These are phyloP conservation scores for Citrus sp. DNA, from an alignment of 345 rosid species.

Conservation along the genomic window DNA sequence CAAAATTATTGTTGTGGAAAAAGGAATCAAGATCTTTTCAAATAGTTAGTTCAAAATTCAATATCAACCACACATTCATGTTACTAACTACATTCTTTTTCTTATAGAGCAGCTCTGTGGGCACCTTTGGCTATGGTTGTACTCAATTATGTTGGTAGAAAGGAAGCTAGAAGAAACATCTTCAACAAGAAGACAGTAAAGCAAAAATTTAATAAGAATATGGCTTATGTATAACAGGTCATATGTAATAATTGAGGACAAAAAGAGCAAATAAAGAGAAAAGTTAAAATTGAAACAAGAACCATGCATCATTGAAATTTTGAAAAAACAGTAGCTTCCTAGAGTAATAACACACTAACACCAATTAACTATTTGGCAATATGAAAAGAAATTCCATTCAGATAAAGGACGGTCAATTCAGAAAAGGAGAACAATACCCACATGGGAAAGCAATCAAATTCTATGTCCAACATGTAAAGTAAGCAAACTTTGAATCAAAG, in stretches of 20 bases:
- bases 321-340: not conserved
- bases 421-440: slow-evolving; percentile 16
- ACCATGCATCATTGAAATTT: slow-evolving; percentile 14
- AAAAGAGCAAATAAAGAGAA: slow-evolving; percentile 11
- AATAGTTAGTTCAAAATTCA: not conserved
- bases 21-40: not conserved
- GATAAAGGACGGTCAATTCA: slow-evolving; percentile 11
- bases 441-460: slow-evolving; percentile 26
- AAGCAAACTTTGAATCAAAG: slow-evolving; percentile 8
- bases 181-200: slow-evolving; percentile 5
- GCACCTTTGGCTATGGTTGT: not conserved
- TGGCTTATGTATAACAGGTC: not conserved
- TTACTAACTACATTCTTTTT: not conserved
- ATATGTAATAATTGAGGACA: slow-evolving; percentile 17
- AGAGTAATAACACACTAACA: not conserved
- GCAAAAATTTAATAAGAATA: not conserved
- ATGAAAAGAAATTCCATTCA: not conserved
- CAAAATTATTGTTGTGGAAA: too few relatives aligned
- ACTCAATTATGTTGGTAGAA: not conserved
- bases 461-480: slow-evolving; percentile 17
- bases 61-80: not conserved
- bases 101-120: not conserved
- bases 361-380: not conserved
- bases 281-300: slow-evolving; percentile 17
- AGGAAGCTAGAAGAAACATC: not conserved